A percentile compares a stretch with the other conserved stretches of the same genome.
Evolutionary conservation across 2,329 filamentous ascomycete genomes (phyloP).

Genomic region (Alternaria tenuissima): DNA sequence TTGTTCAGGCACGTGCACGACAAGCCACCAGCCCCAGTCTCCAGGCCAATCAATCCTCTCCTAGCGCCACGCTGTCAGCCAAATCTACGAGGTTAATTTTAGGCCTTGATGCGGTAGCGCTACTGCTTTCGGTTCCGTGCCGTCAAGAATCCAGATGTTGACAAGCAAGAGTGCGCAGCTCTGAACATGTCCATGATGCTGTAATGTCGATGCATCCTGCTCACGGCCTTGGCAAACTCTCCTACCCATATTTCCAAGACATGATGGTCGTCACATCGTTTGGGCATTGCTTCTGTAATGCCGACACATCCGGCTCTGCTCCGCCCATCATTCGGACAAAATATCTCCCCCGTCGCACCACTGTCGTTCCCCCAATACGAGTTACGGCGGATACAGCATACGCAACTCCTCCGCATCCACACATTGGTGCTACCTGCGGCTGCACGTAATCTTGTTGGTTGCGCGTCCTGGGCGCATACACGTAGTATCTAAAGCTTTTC

Average conservation of each 20-base stretch:
- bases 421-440: not conserved
- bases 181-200: not conserved
- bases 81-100: slow-evolving; percentile 15
- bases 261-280: slow-evolving; percentile 3
- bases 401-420: not conserved
- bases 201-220: not conserved
- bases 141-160: not conserved
- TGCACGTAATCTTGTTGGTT: not conserved
- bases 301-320: slow-evolving; percentile 16
- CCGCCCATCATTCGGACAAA: slow-evolving; percentile 3
- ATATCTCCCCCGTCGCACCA: slow-evolving; percentile 3
- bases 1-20: not conserved
- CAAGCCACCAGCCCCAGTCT: slow-evolving; percentile 11
- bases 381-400: not conserved
- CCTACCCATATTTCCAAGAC: not conserved
- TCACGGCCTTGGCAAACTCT: not conserved
- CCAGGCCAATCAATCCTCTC: slow-evolving; percentile 9
- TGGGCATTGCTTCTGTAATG: slow-evolving; percentile 3
- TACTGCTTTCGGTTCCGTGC: slow-evolving; percentile 11
- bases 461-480: not conserved
- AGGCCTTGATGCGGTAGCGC: slow-evolving; percentile 10
- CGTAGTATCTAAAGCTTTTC: not conserved
- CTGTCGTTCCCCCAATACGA: not conserved
- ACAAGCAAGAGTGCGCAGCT: not conserved
- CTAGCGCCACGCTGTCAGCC: slow-evolving; percentile 9